Conservation (phyloP, 2,329 filamentous ascomycete species). For the Periconia macrospinosa region DNA sequence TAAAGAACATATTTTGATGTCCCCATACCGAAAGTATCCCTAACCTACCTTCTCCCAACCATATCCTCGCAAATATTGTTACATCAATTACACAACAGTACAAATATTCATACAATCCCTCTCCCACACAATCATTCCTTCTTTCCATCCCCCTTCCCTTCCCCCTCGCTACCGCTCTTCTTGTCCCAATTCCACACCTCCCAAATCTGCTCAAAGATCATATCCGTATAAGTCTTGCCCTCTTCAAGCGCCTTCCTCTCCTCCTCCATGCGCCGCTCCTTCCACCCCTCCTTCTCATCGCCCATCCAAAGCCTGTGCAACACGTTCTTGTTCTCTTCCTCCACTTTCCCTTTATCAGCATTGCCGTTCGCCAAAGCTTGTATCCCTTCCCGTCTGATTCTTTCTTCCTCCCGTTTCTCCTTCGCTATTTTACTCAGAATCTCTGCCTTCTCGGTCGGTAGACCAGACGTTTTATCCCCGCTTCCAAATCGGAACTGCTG, state of each 20-base stretch:
- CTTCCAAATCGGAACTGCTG: conserved; percentile 19
- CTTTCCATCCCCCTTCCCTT: conserved; percentile 24
- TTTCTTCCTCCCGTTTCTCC: conserved; percentile 37
- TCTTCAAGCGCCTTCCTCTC: conserved; percentile 45
- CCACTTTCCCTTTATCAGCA: conserved; percentile 31
- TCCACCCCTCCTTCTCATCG: conserved; percentile 49
- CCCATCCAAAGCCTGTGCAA: conserved; percentile 44
- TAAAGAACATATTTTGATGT: too few relatives aligned
- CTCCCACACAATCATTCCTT: conserved; percentile 9
- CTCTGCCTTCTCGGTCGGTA: conserved; percentile 43
- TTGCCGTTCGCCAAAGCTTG: conserved; percentile 30
- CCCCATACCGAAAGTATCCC: too few relatives aligned
- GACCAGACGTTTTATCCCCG: conserved; percentile 2
- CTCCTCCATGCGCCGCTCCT: conserved; percentile 47
- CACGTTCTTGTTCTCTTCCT: conserved; percentile 24
- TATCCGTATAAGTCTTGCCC: conserved; percentile 45
- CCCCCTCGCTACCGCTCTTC: conserved; percentile 27
- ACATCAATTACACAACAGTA: too few relatives aligned
- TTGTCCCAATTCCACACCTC: conserved; percentile 52
- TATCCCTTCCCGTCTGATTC: conserved; percentile 26
- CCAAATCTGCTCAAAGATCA: conserved; percentile 52
- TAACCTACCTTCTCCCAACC: too few relatives aligned
- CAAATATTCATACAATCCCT: too few relatives aligned
- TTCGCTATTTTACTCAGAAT: conserved; percentile 38
- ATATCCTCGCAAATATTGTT: too few relatives aligned